Evolutionary conservation across 441 rosid genomes (phyloP).

Genomic region (Brassica hybrid): DNA sequence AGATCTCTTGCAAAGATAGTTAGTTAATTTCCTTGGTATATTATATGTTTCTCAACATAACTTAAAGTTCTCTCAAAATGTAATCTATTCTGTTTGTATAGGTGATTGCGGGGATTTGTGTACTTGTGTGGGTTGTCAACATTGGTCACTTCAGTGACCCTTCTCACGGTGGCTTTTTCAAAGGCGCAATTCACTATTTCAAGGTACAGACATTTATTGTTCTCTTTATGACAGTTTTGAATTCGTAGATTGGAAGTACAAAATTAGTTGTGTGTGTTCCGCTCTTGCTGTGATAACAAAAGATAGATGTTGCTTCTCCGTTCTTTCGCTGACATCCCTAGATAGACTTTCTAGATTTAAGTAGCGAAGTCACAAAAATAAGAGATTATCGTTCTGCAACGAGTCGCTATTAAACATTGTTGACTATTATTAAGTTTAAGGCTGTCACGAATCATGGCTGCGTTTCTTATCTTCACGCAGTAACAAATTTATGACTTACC

Average conservation of each 20-base stretch:
- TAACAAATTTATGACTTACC: background rate
- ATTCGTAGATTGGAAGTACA: conserved; percentile 9
- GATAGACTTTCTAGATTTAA: conserved; percentile 15
- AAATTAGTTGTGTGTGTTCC: conserved; percentile 18
- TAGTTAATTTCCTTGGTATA: conserved; percentile 15
- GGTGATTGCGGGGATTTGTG: conserved; percentile 99
- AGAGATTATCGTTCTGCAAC: background rate
- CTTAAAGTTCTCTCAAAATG: conserved; percentile 13
- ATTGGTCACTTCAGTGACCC: conserved; percentile 98
- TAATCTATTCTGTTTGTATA: conserved; percentile 46
- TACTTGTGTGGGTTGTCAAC: conserved; percentile 97
- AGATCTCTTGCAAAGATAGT: conserved; percentile 22
- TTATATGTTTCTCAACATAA: conserved; percentile 15
- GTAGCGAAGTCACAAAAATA: conserved; percentile 15
- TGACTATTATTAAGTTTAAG: conserved; percentile 18
- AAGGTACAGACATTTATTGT: conserved; percentile 60
- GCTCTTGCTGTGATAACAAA: conserved; percentile 20
- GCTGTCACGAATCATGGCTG: conserved; percentile 18
- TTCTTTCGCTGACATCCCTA: conserved; percentile 20
- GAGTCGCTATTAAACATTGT: conserved; percentile 5
- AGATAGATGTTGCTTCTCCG: conserved; percentile 9
- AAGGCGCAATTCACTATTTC: conserved; percentile 97
- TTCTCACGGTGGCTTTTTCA: conserved; percentile 93
- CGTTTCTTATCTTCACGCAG: conserved; percentile 11
- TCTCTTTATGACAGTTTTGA: conserved; percentile 10